Percentiles rank a stretch among this genome's conserved stretches.
Conservation (phyloP, 2,329 filamentous ascomycete species). For the Botryotinia globosa region DNA sequence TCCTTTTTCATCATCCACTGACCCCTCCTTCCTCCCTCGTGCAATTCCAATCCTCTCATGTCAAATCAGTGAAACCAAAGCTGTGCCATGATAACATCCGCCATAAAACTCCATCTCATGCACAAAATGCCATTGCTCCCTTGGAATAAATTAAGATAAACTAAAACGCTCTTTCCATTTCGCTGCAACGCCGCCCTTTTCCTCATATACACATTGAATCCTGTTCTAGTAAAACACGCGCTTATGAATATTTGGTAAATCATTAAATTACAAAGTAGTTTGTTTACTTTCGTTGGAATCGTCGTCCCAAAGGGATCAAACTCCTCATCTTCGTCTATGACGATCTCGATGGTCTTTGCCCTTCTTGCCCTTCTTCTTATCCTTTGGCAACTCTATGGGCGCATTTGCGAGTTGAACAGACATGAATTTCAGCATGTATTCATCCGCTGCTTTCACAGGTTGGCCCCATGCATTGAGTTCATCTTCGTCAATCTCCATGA, state of each 20-base stretch:
- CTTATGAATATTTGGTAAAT: constrained; percentile 9
- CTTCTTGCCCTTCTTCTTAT: constrained; percentile 61
- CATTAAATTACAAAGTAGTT: constrained; percentile 20
- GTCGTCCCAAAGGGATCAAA: neutral
- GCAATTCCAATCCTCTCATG: constrained; percentile 11
- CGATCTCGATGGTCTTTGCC: constrained; percentile 35
- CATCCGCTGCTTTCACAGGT: constrained; percentile 62
- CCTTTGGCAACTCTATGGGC: constrained; percentile 60
- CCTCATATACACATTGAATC: constrained; percentile 29
- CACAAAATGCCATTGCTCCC: neutral
- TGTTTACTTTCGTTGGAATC: neutral
- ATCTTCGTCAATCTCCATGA: constrained; percentile 39
- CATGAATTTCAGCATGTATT: constrained; percentile 73
- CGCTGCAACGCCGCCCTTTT: constrained; percentile 20
- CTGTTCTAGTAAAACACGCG: constrained; percentile 22
- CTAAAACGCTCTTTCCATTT: neutral
- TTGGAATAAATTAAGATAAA: neutral
- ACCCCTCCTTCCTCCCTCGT: neutral
- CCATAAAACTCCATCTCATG: constrained; percentile 12
- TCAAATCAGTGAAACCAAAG: neutral
- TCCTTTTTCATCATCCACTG: constrained; percentile 12
- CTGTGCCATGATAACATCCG: neutral
- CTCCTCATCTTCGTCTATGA: constrained; percentile 35
- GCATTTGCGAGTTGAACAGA: constrained; percentile 57
- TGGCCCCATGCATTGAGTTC: constrained; percentile 57